Evolutionary conservation across 345 rosid genomes (phyloP).

Genomic region (Carallia brachiata): DNA sequence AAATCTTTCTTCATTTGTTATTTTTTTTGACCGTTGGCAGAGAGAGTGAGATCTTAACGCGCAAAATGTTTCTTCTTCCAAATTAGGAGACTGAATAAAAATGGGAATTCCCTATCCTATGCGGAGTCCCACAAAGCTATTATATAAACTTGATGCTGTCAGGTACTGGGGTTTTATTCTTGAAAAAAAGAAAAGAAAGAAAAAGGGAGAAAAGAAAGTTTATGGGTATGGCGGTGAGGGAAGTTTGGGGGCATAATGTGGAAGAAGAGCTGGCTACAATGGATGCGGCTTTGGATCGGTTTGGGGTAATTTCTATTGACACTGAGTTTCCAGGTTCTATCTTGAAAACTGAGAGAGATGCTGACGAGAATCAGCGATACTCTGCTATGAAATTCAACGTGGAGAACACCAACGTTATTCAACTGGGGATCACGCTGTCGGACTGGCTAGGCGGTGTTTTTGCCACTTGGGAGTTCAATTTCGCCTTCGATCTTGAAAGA

Average conservation of each 20-base stretch:
- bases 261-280: neutral
- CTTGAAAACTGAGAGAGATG: neutral
- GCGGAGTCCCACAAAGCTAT: too few species aligned
- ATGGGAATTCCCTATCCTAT: too few species aligned
- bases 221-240: neutral
- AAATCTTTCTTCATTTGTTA: too few species aligned
- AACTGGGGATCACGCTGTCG: neutral
- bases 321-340: neutral
- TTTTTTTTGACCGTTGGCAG: too few species aligned
- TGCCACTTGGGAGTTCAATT: neutral
- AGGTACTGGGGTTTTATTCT: too few species aligned
- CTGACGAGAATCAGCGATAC: neutral
- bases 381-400: neutral
- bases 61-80: too few species aligned
- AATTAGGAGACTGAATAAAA: too few species aligned
- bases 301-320: neutral
- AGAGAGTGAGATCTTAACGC: too few species aligned
- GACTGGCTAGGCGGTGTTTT: neutral
- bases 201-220: too few species aligned
- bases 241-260: neutral
- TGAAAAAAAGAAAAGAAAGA: too few species aligned
- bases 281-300: neutral
- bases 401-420: neutral
- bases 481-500: neutral
- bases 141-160: too few species aligned